Evolutionary conservation across 805 yeast species (phyloP), one percentile per base, ranked within the genome.

Genomic region (Kluyveromyces dobzhanskii): DNA sequence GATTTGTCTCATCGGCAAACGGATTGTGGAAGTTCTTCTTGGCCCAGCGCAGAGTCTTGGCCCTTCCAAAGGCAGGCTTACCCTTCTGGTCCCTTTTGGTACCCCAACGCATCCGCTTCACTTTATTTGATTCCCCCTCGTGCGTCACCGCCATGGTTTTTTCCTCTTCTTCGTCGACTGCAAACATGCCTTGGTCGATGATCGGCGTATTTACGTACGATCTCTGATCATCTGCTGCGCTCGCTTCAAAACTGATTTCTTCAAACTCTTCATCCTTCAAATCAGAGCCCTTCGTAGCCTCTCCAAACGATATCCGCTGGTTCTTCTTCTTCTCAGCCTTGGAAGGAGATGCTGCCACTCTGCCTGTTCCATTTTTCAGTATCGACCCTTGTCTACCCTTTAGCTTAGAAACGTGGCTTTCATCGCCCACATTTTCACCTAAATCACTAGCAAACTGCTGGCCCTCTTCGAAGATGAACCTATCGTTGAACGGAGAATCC

Each of bases 81-180:
- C 94, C 94, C 44, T 76, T 71, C 42, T 76, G 75, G 51, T 77
- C 75, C 49, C 95, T 71, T 47, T 82, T 85, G 3, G 97, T 88
- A 42, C 96, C 96, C 95, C 94, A 85, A 62, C 95, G 71, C 49
- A 80, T 74, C 51, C 94, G 71, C 48, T 80, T 77, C 76, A 83
- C 81, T 3, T 38, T 40, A 12, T 44, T 37, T n/a, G 43, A 47
- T 13, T 45, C 45, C 8, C 41, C 42, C 13, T 32, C 44, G n/a
- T 27, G 13, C n/a, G n/a, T n/a, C 6, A 21, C 40, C 44, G 17
- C 44, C 42, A 24, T 35, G 29, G 13, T 30, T 25, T 5, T 12
- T 37, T 24, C 51, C 28, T 29, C 40, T 29, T 25, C 45, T 27
- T 36, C 43, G 17, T 35, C 39, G 8, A 33, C 31, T 30, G 41